Percentiles rank a stretch among this genome's conserved stretches.
Evolutionary conservation across 106 monocot genomes (phyloP).

Genomic region (Allium cepa): DNA sequence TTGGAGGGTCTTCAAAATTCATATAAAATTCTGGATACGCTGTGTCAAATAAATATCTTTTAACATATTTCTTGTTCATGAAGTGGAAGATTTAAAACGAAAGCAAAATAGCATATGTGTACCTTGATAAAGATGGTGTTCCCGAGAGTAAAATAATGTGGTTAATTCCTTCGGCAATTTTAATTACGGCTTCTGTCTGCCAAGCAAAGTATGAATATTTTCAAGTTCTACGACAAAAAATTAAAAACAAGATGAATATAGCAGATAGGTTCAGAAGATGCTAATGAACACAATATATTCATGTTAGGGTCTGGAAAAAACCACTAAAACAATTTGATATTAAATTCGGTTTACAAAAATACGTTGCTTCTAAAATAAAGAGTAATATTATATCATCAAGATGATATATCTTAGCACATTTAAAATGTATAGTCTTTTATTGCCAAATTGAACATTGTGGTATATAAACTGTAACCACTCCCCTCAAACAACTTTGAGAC

Average conservation of each 20-base stretch:
- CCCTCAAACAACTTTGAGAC: too few relatives aligned
- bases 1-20: too few relatives aligned
- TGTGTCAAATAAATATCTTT: too few relatives aligned
- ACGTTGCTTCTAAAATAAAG: too few relatives aligned
- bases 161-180: slow-evolving; percentile 46
- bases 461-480: too few relatives aligned
- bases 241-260: slow-evolving; percentile 1
- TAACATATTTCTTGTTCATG: too few relatives aligned
- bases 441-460: too few relatives aligned
- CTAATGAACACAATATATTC: not conserved
- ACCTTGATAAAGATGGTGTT: slow-evolving; percentile 96
- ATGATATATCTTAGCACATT: too few relatives aligned
- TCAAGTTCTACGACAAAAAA: not conserved
- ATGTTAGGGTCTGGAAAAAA: not conserved
- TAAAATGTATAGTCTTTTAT: too few relatives aligned
- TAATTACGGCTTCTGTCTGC: slow-evolving; percentile 77
- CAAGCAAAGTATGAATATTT: not conserved
- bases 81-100: too few relatives aligned
- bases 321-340: slow-evolving; percentile 2
- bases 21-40: not conserved
- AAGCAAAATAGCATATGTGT: too few relatives aligned
- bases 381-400: too few relatives aligned
- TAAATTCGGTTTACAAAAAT: not conserved
- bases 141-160: slow-evolving; percentile 86
- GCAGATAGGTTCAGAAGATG: not conserved